Conservation (phyloP, 116 monocot species). For the Posidonia oceanica region DNA sequence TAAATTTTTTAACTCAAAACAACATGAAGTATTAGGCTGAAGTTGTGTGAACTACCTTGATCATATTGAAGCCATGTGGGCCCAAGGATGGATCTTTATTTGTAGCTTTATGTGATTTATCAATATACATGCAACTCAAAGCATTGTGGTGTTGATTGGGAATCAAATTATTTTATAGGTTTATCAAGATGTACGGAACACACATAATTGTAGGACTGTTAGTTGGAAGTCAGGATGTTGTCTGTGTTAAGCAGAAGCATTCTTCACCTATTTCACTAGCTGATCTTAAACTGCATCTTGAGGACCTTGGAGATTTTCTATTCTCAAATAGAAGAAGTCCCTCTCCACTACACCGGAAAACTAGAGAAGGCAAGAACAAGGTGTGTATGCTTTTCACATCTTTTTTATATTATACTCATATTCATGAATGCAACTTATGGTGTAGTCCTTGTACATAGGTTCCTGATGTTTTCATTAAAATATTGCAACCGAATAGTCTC, state of each 20-base stretch:
- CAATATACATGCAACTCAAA: not conserved
- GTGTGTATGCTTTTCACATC: conserved; percentile 17
- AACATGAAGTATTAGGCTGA: no score
- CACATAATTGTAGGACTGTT: conserved; percentile 83
- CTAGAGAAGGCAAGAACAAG: conserved; percentile 71
- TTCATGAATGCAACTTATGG: conserved; percentile 5
- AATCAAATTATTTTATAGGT: conserved; percentile 28
- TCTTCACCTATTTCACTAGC: conserved; percentile 54
- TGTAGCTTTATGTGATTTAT: not conserved
- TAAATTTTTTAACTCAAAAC: no score
- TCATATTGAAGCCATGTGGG: not conserved
- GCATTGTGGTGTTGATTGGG: conserved; percentile 4
- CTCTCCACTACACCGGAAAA: conserved; percentile 64
- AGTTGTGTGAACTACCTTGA: not conserved
- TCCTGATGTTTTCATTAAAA: conserved; percentile 72
- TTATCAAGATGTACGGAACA: conserved; percentile 83
- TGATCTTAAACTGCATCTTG: conserved; percentile 81
- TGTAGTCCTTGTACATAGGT: conserved; percentile 33
- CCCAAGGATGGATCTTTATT: not conserved
- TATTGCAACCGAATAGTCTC: conserved; percentile 66
- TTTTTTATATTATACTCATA: not conserved
- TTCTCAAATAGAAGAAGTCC: conserved; percentile 69
- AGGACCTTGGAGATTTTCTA: conserved; percentile 85
- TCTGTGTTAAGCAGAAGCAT: conserved; percentile 67
- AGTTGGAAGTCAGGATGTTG: conserved; percentile 79